Percentiles rank a stretch among this genome's conserved stretches.
Conservation (phyloP, 164 flowering plant genomes). For the Chloranthus sessilifolius region DNA sequence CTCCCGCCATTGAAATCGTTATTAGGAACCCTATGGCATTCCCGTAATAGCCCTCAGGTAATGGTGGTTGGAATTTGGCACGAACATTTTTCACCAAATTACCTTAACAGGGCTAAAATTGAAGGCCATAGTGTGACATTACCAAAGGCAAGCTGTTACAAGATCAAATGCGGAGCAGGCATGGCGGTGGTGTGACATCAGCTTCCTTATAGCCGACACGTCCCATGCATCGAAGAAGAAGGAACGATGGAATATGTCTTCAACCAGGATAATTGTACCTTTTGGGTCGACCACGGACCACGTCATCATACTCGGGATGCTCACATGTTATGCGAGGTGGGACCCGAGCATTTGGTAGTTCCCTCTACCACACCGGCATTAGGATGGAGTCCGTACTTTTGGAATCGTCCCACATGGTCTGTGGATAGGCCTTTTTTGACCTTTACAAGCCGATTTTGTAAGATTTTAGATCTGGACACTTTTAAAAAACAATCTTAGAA, state of each 20-base stretch:
- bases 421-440: too few species aligned
- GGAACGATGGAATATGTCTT: constrained; percentile 16
- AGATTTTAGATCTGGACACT: too few species aligned
- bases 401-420: too few species aligned
- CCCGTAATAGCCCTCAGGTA: constrained; percentile 31
- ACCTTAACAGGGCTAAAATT: constrained; percentile 13
- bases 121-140: constrained; percentile 29
- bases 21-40: constrained; percentile 17
- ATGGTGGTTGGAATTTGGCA: constrained; percentile 3
- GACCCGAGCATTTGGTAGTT: constrained; percentile 20
- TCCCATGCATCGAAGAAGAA: constrained; percentile 25
- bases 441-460: too few species aligned
- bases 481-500: too few species aligned
- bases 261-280: neutral
- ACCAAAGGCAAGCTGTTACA: constrained; percentile 29
- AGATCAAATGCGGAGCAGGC: constrained; percentile 20
- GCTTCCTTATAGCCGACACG: constrained; percentile 9
- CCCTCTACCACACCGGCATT: constrained; percentile 24
- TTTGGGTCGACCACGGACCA: neutral
- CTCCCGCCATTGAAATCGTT: constrained; percentile 9
- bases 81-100: constrained; percentile 18
- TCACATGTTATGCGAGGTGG: constrained; percentile 16
- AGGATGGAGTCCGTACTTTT: constrained; percentile 21
- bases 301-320: constrained; percentile 24
- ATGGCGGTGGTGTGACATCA: constrained; percentile 14